phyloP scores from a whole-genome alignment of 164 flowering plant species.

The Macadamia integrifolia region DNA sequence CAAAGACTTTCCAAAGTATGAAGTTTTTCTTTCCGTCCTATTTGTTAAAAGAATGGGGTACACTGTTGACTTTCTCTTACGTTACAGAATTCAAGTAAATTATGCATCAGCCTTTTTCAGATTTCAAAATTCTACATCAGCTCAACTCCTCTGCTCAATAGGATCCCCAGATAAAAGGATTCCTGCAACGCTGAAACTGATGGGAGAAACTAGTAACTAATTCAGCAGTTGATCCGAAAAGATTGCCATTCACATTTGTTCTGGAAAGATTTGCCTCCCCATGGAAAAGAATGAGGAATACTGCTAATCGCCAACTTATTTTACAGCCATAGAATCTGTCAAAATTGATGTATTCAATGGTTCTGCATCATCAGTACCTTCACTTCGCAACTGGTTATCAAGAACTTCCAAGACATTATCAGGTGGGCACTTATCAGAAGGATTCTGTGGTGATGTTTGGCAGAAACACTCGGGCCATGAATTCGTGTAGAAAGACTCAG shows the following conservation, averaged over 20 bases:
- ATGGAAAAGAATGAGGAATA: neutral
- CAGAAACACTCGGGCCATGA: constrained; percentile 99
- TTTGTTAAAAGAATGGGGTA: constrained; percentile 1
- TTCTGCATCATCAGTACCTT: constrained; percentile 22
- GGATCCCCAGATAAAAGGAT: neutral
- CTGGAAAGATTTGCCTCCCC: neutral
- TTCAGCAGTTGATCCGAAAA: neutral
- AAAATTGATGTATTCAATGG: constrained; percentile 19
- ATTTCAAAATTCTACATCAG: neutral
- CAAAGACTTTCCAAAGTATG: neutral
- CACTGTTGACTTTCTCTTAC: neutral
- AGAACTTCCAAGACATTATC: constrained; percentile 57
- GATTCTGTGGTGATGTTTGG: constrained; percentile 55
- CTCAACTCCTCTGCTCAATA: too few species aligned
- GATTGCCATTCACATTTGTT: neutral
- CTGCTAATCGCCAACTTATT: neutral
- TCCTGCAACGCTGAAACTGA: neutral
- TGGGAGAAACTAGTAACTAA: neutral
- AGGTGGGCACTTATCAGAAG: constrained; percentile 81
- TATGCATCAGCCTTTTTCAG: neutral
- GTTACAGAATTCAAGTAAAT: constrained; percentile 1
- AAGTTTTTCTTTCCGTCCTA: neutral
- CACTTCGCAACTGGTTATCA: constrained; percentile 39
- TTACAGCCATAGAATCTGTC: constrained; percentile 22
- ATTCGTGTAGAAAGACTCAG: constrained; percentile 92